phyloP scores from a whole-genome alignment of 768 basidiomycete genomes.

The Pisolithus tinctorius region DNA sequence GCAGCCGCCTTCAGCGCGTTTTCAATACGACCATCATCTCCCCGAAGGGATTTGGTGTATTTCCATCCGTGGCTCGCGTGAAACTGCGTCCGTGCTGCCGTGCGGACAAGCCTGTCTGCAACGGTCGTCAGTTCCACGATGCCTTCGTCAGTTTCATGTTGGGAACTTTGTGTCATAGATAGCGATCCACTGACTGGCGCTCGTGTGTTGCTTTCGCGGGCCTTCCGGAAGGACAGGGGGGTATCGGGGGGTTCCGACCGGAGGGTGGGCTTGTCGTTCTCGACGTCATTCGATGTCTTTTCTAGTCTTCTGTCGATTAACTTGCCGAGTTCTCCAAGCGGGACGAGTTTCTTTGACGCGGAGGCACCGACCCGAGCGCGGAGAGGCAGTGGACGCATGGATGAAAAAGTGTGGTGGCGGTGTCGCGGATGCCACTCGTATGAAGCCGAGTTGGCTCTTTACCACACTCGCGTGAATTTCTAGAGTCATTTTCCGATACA shows the following conservation, averaged over 20 bases:
- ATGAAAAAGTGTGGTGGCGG: slow-evolving; percentile 23
- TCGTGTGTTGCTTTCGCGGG: background rate
- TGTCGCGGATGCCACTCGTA: slow-evolving; percentile 9
- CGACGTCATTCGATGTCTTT: background rate
- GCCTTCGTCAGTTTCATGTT: slow-evolving; percentile 1
- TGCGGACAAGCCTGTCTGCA: slow-evolving; percentile 30
- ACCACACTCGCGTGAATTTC: background rate
- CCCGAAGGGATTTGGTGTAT: slow-evolving; percentile 29
- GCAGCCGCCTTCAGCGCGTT: slow-evolving; percentile 11
- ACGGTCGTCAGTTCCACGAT: slow-evolving; percentile 10
- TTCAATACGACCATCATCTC: slow-evolving; percentile 34
- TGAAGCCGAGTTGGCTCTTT: background rate
- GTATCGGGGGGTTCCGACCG: background rate
- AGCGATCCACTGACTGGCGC: background rate
- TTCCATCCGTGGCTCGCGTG: slow-evolving; percentile 30
- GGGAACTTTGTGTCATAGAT: background rate
- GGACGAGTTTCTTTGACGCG: background rate
- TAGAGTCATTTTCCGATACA: background rate
- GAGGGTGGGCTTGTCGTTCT: background rate
- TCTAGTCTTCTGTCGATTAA: background rate
- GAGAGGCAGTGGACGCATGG: slow-evolving; percentile 24
- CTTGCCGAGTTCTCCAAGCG: background rate
- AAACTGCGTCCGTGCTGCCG: slow-evolving; percentile 20
- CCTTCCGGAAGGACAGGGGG: background rate
- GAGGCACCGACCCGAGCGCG: slow-evolving; percentile 3